A percentile compares a stretch with the other conserved stretches of the same genome.
phyloP scores from a whole-genome alignment of 2,329 filamentous ascomycete species.

The Trichoderma sp. region DNA sequence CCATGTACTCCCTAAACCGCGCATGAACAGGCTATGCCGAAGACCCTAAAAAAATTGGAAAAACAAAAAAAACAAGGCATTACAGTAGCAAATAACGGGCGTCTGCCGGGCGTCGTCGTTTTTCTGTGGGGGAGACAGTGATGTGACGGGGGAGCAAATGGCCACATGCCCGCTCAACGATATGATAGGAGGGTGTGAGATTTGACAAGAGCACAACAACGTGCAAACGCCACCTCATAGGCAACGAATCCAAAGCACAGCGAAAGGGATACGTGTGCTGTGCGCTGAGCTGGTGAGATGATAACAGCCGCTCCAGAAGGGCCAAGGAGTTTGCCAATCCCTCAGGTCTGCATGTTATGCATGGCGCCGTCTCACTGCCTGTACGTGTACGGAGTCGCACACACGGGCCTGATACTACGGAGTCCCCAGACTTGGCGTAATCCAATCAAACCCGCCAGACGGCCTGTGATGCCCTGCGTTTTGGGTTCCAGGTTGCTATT shows the following conservation, averaged over 20 bases:
- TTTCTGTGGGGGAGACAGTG: background rate
- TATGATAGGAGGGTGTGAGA: background rate
- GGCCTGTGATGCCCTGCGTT: background rate
- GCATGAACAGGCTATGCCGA: background rate
- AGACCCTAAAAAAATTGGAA: background rate
- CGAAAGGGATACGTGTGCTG: background rate
- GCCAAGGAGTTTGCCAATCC: background rate
- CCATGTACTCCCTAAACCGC: background rate
- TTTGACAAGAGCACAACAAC: background rate
- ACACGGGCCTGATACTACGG: background rate
- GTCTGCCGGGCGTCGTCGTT: background rate
- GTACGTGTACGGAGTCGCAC: conserved; percentile 6
- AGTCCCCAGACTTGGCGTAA: conserved; percentile 5
- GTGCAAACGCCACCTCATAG: background rate
- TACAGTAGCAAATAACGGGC: background rate
- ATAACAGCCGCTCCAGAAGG: background rate
- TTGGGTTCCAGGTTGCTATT: background rate
- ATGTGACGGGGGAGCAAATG: background rate
- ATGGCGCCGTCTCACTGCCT: conserved; percentile 1
- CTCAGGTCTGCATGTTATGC: background rate
- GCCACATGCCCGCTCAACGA: background rate
- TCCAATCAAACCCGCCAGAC: background rate
- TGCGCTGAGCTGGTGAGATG: background rate
- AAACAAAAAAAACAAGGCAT: background rate
- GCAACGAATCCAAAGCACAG: background rate